Evolutionary conservation across 2,329 filamentous ascomycete genomes (phyloP).

Genomic region (Pyricularia sp.): DNA sequence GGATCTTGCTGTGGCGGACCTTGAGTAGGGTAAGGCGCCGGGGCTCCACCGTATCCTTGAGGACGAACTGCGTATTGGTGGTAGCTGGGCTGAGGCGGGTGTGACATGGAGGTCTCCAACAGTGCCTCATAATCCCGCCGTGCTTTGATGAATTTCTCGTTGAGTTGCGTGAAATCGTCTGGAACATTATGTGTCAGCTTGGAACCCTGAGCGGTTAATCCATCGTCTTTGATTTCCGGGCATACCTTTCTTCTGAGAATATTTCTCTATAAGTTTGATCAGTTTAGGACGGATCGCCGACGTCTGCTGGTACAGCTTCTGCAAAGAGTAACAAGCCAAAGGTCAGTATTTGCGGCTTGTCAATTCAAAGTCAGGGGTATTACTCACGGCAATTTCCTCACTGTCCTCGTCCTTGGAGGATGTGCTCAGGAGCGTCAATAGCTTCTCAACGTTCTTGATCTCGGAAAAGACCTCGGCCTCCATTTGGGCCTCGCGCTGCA

Average conservation of each 20-base stretch:
- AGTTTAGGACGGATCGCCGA: conserved; percentile 90
- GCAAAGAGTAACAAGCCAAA: conserved; percentile 2
- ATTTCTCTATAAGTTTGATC: conserved; percentile 97
- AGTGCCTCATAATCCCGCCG: conserved; percentile 91
- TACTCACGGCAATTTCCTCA: conserved; percentile 77
- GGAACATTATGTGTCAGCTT: background rate
- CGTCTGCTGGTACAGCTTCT: conserved; percentile 84
- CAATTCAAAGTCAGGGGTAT: background rate
- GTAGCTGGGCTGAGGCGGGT: conserved; percentile 73
- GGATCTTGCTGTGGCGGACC: conserved; percentile 48
- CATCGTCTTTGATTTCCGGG: background rate
- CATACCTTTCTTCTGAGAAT: conserved; percentile 97
- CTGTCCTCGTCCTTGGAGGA: conserved; percentile 81
- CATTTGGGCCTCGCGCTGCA: conserved; percentile 94
- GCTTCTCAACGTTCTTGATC: conserved; percentile 55
- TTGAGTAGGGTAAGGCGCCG: conserved; percentile 28
- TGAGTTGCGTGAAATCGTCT: conserved; percentile 98
- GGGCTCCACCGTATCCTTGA: conserved; percentile 32
- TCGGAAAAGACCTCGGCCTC: conserved; percentile 62
- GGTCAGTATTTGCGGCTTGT: conserved; percentile 5
- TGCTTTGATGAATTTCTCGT: conserved; percentile 99
- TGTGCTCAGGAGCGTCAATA: conserved; percentile 81
- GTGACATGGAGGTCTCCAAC: conserved; percentile 94
- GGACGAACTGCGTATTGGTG: conserved; percentile 50
- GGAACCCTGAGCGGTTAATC: background rate